Evolutionary conservation across 2,329 filamentous ascomycete species (phyloP), one percentile per base, ranked within the genome.

Genomic region (Sporothrix sp.): DNA sequence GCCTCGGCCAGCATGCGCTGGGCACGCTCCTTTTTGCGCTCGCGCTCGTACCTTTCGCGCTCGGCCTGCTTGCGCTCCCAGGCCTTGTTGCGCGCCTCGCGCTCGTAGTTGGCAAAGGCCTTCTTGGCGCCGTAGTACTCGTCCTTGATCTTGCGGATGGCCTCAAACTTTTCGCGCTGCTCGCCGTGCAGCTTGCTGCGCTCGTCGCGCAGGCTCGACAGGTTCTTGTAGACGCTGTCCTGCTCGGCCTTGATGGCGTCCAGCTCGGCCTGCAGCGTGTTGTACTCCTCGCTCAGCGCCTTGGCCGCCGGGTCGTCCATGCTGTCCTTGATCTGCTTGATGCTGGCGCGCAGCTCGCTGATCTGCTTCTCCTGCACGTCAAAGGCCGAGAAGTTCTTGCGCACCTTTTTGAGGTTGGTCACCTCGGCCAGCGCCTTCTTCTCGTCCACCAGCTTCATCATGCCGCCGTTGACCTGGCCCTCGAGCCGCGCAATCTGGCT

Each of bases 361-460:
- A 98, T 97, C 58, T 78, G 78, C 76, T 94, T 94, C 71, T 97
- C 87, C 30, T 82, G 75, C 53, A 85, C 82, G 54, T 95, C 88
- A 62, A 97, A 85, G 55, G 82, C 79, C 52, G 82, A 81, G 66
- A 98, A 96, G 69, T 81, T 85, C 81, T 96, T 97, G 72, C 87
- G 87, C 63, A 85, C 79, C 75, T 94, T 95, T 68, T 85, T 84
- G 58, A 97, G 73, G 65, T 72, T 84, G 44, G 85, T 86, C 60
- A 95, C 84, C 61, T 96, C 88, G 46, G 78, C 72, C 18, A 97
- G 76, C 8, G 87, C 83, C 78, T 96, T 97, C 76, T 88, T 94
- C 79, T 97, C 93, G 61, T 98, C 93, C 10, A 97, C 93, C 47
- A 98, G 74, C 72, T 90, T 95, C 85, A 98, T 90, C 66, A 79